A percentile compares a stretch with the other conserved stretches of the same genome.
phyloP scores from a whole-genome alignment of 164 flowering plant species.

The Brasenia schreberi region DNA sequence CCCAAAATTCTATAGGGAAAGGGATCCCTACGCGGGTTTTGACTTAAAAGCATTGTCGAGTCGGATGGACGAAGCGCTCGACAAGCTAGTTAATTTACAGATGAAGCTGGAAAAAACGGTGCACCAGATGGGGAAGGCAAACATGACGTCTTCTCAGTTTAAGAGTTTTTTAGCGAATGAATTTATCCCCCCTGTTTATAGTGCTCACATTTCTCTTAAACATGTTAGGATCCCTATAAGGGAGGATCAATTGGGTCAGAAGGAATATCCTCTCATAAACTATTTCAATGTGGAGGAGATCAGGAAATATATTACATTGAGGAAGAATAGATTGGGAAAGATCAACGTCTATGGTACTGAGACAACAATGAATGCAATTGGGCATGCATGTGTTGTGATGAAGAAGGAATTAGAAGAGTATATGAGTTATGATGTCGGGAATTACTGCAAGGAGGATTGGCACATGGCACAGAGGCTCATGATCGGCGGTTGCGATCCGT shows the following conservation, averaged over 20 bases:
- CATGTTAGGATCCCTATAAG: constrained; percentile 55
- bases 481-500: constrained; percentile 84
- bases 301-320: constrained; percentile 67
- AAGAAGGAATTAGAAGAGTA: constrained; percentile 75
- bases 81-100: constrained; percentile 46
- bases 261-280: constrained; percentile 50
- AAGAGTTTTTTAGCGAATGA: constrained; percentile 57
- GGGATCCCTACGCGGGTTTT: constrained; percentile 37
- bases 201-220: constrained; percentile 65
- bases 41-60: constrained; percentile 42
- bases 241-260: constrained; percentile 3
- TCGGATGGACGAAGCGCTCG: constrained; percentile 56
- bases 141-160: constrained; percentile 31
- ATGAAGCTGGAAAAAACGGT: constrained; percentile 50
- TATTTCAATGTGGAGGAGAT: constrained; percentile 65
- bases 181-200: constrained; percentile 66
- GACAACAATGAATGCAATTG: constrained; percentile 51
- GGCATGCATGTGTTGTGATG: constrained; percentile 67
- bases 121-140: constrained; percentile 50
- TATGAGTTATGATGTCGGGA: constrained; percentile 85
- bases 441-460: constrained; percentile 94
- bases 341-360: constrained; percentile 47
- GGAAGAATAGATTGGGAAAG: constrained; percentile 47
- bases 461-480: constrained; percentile 66
- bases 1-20: constrained; percentile 35